Percentiles rank a stretch among this genome's conserved stretches.
These are phyloP conservation scores for Astrephomene gubernaculifera DNA, from an alignment of 139 green algal species.

Conservation along the genomic window DNA sequence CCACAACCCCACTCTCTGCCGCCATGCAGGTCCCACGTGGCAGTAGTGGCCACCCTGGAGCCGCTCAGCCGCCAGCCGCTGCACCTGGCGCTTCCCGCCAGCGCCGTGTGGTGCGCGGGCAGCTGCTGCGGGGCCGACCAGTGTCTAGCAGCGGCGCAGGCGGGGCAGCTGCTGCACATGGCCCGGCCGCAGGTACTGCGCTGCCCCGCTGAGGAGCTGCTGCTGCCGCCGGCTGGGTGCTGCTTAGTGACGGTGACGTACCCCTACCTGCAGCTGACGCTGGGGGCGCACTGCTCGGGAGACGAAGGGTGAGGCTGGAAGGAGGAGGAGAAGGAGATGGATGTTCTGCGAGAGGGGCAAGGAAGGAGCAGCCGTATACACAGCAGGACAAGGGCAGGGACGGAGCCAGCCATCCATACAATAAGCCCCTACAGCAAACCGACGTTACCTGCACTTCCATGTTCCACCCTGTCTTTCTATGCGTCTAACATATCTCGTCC, in stretches of 20 bases:
- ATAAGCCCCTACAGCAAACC: too few species aligned
- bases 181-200: background rate
- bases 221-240: constrained; percentile 6
- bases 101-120: constrained; percentile 6
- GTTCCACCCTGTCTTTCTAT: too few species aligned
- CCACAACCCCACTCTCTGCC: too few species aligned
- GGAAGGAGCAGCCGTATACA: too few species aligned
- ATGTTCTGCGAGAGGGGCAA: too few species aligned
- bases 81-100: background rate
- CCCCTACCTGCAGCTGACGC: constrained; percentile 32
- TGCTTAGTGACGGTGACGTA: background rate
- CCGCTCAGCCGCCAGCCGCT: constrained; percentile 21
- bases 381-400: too few species aligned
- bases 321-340: too few species aligned
- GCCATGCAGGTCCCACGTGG: constrained; percentile 14
- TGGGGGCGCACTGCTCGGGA: constrained; percentile 18
- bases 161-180: constrained; percentile 30
- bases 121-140: background rate
- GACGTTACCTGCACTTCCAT: too few species aligned
- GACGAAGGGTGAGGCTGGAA: constrained; percentile 39
- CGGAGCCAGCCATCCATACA: too few species aligned
- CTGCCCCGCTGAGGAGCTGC: constrained; percentile 24
- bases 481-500: too few species aligned
- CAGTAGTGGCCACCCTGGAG: constrained; percentile 14
- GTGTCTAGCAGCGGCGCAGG: background rate